These are phyloP conservation scores for Aspergillus latus DNA, from an alignment of 2,329 filamentous ascomycete genomes.

Conservation along the genomic window DNA sequence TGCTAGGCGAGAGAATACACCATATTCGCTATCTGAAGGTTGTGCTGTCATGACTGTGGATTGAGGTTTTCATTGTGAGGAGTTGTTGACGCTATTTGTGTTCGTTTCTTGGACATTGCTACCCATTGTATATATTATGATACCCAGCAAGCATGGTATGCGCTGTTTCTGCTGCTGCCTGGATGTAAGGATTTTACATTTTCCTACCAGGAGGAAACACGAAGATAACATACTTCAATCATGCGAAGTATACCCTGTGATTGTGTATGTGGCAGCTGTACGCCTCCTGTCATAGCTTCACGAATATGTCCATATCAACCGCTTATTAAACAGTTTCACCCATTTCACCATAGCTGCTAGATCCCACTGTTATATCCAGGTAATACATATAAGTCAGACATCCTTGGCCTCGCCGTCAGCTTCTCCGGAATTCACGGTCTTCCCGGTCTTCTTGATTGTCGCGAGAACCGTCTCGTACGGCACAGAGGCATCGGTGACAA, in stretches of 20 bases:
- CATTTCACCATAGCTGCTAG: not conserved
- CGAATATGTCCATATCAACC: constrained; percentile 2
- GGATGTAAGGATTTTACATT: not conserved
- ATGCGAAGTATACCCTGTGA: too few species aligned
- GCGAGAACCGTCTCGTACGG: constrained; percentile 77
- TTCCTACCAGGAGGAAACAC: not conserved
- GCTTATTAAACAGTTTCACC: not conserved
- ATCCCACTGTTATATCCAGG: not conserved
- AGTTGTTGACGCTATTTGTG: not conserved
- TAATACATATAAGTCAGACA: constrained; percentile 30
- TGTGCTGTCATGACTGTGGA: constrained; percentile 32
- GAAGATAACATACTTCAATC: not conserved
- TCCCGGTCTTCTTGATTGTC: constrained; percentile 94
- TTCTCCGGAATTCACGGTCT: constrained; percentile 72
- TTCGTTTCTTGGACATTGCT: constrained; percentile 1
- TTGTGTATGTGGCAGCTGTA: too few species aligned
- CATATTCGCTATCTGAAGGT: constrained; percentile 23
- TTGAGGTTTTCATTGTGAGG: constrained; percentile 14
- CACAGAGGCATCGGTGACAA: constrained; percentile 68
- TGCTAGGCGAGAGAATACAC: constrained; percentile 24
- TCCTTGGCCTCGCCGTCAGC: constrained; percentile 43
- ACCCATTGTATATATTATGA: constrained; percentile 7
- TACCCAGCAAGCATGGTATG: constrained; percentile 11
- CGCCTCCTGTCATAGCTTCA: not conserved
- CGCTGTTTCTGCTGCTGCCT: not conserved